A percentile compares a stretch with the other conserved stretches of the same genome.
These are phyloP conservation scores for Exophiala dermatitidis DNA, from an alignment of 2,329 filamentous ascomycete species.

Conservation along the genomic window DNA sequence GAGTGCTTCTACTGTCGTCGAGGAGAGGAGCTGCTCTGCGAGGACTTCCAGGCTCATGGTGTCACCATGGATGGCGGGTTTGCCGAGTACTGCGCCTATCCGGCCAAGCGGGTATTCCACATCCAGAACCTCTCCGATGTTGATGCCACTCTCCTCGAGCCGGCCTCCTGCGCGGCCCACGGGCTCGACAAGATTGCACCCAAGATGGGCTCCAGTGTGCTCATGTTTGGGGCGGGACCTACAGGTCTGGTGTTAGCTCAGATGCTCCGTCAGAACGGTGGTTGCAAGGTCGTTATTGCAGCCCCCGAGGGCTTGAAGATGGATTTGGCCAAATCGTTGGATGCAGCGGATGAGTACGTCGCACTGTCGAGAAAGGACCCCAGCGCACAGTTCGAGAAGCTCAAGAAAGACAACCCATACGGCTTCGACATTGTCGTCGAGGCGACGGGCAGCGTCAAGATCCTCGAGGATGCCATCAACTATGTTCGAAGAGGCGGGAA, in stretches of 20 bases:
- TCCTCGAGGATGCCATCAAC: constrained; percentile 64
- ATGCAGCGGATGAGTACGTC: constrained; percentile 44
- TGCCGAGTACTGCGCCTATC: constrained; percentile 56
- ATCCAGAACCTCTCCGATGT: constrained; percentile 59
- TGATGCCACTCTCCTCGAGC: constrained; percentile 64
- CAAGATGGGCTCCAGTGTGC: constrained; percentile 55
- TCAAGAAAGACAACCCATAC: constrained; percentile 60
- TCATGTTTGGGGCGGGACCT: constrained; percentile 61
- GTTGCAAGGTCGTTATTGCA: constrained; percentile 63
- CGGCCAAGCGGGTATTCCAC: constrained; percentile 54
- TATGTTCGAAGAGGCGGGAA: constrained; percentile 66
- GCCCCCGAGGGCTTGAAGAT: constrained; percentile 63
- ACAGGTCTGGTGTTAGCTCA: constrained; percentile 61
- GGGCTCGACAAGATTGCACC: constrained; percentile 47
- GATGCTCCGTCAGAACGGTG: constrained; percentile 57
- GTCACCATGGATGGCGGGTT: constrained; percentile 59
- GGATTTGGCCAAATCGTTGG: constrained; percentile 52
- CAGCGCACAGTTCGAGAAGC: constrained; percentile 52
- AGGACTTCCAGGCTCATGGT: constrained; percentile 59
- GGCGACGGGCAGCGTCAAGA: constrained; percentile 61
- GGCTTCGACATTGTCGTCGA: constrained; percentile 68
- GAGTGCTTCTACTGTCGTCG: constrained; percentile 68
- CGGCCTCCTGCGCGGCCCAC: constrained; percentile 64
- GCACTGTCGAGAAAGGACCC: constrained; percentile 45
- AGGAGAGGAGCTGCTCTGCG: constrained; percentile 60